Evolutionary conservation across 257 asterid genomes (phyloP), one percentile per base, ranked within the genome.

Genomic region (Lycium barbarum): DNA sequence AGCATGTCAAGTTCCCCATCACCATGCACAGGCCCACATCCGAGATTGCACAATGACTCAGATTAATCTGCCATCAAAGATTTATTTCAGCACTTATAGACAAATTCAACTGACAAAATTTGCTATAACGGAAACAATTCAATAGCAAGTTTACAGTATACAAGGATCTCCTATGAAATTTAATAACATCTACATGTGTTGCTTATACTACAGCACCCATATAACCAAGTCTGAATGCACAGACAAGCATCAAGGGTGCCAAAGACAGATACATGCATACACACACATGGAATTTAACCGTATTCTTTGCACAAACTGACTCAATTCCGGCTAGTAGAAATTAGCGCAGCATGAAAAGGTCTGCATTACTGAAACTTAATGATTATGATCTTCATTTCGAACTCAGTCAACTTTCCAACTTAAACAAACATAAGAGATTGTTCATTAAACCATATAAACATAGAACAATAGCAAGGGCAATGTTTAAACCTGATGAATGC

Each of bases 1-100:
- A 87, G 38, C 92, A 89, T 6, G 90, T 91, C 84, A 91, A 88
- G 90, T 90, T 92, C 84, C 93, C 95, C 95, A 93, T 86, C 85
- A 93, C 84, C 92, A 90, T 88, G 93, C 95, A 92, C 61, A 92
- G 86, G 51, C 95, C 96, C 86, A 87, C 88, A 61, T 93, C 95
- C 22, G 94, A 89, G 71, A 94, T 91, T 15, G 83, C 84, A 71
- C 90, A 86, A 26, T 91, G 89, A 61, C 95, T 85, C 71, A 94
- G 65, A 88, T 92, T 94, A 38, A 94, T 88, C 98, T 92, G 94
- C 87, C 55, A 57, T 62, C 84, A 80, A 40, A 33, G 79, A 51
- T 66, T 55, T 9, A 57, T 10, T 36, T 70, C 4, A 85, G 80
- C 67, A 53, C 33, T 51, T 17, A 63, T 10, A 36, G 49, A 71